phyloP scores from a whole-genome alignment of 225 moss, liverwort and hornwort genomes.

The Thuidium tamariscinum region DNA sequence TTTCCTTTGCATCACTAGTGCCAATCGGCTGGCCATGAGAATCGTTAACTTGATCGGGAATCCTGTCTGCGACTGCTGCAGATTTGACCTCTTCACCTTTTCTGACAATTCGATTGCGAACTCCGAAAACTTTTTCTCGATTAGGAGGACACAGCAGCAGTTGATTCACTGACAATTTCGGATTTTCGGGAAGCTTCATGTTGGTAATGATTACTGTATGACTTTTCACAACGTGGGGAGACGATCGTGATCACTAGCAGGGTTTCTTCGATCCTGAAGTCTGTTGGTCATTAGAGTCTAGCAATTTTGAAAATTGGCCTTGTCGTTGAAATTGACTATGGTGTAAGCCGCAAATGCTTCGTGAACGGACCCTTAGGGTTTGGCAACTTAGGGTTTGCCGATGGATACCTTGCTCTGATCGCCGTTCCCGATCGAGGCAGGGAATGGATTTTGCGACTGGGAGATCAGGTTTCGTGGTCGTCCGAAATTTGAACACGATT shows the following conservation, averaged over 20 bases:
- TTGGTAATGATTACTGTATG: background rate
- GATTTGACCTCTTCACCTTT: background rate
- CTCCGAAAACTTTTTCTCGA: background rate
- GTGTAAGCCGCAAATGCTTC: background rate
- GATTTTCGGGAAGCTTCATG: background rate
- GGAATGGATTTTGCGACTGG: background rate
- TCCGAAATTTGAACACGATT: background rate
- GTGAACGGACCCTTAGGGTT: background rate
- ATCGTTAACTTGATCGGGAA: background rate
- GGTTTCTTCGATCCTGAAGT: background rate
- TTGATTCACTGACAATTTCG: background rate
- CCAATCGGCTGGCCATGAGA: background rate
- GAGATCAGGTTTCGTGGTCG: background rate
- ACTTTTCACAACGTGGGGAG: background rate
- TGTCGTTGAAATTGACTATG: background rate
- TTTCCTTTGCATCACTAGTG: background rate
- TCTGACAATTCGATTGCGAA: background rate
- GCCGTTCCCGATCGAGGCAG: background rate
- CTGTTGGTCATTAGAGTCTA: background rate
- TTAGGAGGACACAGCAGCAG: background rate
- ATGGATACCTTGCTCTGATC: background rate
- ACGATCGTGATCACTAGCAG: background rate
- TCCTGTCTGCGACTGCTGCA: background rate
- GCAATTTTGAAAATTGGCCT: background rate
- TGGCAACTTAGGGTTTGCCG: background rate